Evolutionary conservation across 345 rosid species (phyloP).

Genomic region (Melaleuca quinquenervia): DNA sequence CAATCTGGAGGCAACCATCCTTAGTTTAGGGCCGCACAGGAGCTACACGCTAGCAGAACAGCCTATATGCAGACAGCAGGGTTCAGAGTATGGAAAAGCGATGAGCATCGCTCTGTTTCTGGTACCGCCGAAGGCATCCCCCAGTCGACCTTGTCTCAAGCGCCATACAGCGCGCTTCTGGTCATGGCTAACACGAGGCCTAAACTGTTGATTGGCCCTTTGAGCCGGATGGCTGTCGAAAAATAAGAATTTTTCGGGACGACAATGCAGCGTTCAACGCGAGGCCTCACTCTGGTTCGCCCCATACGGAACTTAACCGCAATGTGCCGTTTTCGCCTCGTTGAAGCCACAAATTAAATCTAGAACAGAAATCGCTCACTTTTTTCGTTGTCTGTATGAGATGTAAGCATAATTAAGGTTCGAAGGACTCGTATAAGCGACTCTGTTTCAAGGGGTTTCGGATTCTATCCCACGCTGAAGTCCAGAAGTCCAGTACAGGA

Average conservation of each 20-base stretch:
- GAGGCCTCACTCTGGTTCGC: not conserved
- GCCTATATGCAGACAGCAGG: not conserved
- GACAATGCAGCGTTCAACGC: not conserved
- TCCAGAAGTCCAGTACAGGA: not conserved
- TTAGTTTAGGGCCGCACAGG: not conserved
- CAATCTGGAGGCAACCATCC: not conserved
- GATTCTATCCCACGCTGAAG: not conserved
- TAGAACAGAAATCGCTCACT: not conserved
- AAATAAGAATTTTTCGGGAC: not conserved
- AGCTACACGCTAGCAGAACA: not conserved
- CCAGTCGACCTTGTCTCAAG: not conserved
- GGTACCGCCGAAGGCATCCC: not conserved
- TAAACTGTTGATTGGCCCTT: not conserved
- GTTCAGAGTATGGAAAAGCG: not conserved
- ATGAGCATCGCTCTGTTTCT: not conserved
- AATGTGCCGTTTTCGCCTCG: not conserved
- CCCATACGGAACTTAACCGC: not conserved
- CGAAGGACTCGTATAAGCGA: not conserved
- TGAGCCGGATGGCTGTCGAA: constrained; percentile 1
- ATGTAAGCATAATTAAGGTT: not conserved
- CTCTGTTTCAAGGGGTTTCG: not conserved
- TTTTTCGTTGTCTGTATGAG: not conserved
- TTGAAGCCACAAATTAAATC: not conserved
- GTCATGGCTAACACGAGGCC: not conserved
- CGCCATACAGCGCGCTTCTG: not conserved